Conservation (phyloP, 2,329 filamentous ascomycete genomes). For the Lasiodiplodia citricola region DNA sequence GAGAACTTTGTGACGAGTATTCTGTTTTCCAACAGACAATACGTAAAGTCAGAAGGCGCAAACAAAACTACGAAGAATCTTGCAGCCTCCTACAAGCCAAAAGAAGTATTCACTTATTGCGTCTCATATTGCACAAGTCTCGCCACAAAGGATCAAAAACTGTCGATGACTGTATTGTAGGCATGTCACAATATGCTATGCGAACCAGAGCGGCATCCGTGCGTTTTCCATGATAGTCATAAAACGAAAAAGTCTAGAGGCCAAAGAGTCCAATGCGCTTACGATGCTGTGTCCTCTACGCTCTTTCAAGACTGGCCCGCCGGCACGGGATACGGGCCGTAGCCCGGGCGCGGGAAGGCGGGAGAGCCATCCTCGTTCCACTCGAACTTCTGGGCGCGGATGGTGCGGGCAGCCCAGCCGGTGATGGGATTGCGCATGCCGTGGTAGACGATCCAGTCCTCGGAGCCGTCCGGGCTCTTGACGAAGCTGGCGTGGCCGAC, state of each 20-base stretch:
- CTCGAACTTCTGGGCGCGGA: conserved; percentile 54
- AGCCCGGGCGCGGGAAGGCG: conserved; percentile 54
- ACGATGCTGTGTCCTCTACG: background rate
- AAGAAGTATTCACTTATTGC: too few species aligned
- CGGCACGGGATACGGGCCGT: conserved; percentile 53
- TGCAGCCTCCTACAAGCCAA: too few species aligned
- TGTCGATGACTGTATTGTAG: too few species aligned
- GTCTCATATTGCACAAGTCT: too few species aligned
- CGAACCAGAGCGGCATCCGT: too few species aligned
- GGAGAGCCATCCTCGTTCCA: conserved; percentile 57
- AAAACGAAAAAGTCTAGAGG: background rate
- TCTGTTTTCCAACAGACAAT: too few species aligned
- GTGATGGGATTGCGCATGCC: conserved; percentile 56
- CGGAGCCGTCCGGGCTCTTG: conserved; percentile 53
- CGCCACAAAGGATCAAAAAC: too few species aligned
- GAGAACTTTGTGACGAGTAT: too few species aligned
- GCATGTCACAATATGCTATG: too few species aligned
- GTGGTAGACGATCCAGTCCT: conserved; percentile 61
- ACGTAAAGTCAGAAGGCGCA: too few species aligned
- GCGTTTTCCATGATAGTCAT: too few species aligned
- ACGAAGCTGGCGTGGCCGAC: conserved; percentile 59
- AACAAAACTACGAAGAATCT: too few species aligned
- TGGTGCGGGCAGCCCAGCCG: conserved; percentile 55
- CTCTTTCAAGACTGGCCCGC: conserved; percentile 35
- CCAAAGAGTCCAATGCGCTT: background rate